Evolutionary conservation across 2,329 filamentous ascomycete genomes (phyloP).

Genomic region (Zymoseptoria ardabiliae): DNA sequence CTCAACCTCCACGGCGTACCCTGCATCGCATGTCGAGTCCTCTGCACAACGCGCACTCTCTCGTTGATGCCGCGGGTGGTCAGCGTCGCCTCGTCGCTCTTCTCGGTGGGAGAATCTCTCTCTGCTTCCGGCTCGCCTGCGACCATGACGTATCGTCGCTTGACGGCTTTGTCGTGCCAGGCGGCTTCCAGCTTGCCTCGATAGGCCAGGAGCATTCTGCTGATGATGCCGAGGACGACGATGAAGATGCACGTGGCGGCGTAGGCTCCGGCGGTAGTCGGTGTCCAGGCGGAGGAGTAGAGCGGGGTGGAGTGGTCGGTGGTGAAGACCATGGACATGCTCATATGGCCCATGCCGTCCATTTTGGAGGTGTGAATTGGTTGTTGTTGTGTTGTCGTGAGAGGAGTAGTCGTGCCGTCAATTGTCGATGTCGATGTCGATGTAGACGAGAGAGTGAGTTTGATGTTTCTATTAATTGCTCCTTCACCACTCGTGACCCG

Average conservation of each 20-base stretch:
- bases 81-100: conserved; percentile 58
- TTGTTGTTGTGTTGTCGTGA: not conserved
- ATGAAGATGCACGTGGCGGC: conserved; percentile 90
- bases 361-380: conserved; percentile 3
- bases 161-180: conserved; percentile 66
- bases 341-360: conserved; percentile 15
- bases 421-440: too few species aligned
- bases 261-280: conserved; percentile 61
- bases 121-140: conserved; percentile 51
- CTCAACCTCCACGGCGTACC: conserved; percentile 71
- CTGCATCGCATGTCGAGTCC: conserved; percentile 37
- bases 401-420: not conserved
- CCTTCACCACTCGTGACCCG: too few species aligned
- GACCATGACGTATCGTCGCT: conserved; percentile 70
- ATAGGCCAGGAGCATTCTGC: conserved; percentile 64
- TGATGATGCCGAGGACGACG: conserved; percentile 63
- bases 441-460: too few species aligned
- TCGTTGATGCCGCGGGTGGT: conserved; percentile 76
- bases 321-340: conserved; percentile 58
- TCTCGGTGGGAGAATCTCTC: conserved; percentile 32
- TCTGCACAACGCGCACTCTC: conserved; percentile 64
- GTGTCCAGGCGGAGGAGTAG: conserved; percentile 67
- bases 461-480: not conserved
- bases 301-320: conserved; percentile 55
- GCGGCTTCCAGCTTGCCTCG: conserved; percentile 54